These are phyloP conservation scores for Kodamaea leandrae DNA, from an alignment of 805 yeast species.

Conservation along the genomic window DNA sequence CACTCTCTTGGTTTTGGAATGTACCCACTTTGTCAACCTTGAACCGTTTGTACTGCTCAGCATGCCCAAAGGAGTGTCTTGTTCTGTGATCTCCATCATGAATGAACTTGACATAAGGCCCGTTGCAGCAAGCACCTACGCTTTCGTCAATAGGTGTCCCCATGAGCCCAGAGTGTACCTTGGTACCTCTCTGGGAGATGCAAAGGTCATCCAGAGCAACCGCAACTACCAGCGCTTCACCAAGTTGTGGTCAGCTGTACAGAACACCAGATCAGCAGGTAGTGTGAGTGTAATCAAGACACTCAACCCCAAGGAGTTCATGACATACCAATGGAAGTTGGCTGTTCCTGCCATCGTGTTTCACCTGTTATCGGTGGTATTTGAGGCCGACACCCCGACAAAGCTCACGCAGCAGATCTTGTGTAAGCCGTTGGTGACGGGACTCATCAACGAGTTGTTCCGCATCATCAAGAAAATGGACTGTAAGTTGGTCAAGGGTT, in stretches of 20 bases:
- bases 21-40: constrained; percentile 67
- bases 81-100: constrained; percentile 48
- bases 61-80: constrained; percentile 30
- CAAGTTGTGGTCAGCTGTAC: constrained; percentile 28
- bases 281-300: constrained; percentile 49
- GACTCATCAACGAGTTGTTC: constrained; percentile 71
- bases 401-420: constrained; percentile 62
- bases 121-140: constrained; percentile 23
- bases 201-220: constrained; percentile 14
- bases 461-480: constrained; percentile 76
- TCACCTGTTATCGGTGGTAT: constrained; percentile 69
- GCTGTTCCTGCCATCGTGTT: constrained; percentile 77
- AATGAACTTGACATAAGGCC: constrained; percentile 57
- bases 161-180: constrained; percentile 46
- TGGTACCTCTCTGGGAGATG: constrained; percentile 24
- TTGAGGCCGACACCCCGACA: constrained; percentile 67
- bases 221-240: constrained; percentile 21
- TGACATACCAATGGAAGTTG: constrained; percentile 79
- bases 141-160: constrained; percentile 32
- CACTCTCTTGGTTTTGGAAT: constrained; percentile 62
- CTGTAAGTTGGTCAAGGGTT: constrained; percentile 65
- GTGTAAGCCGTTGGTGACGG: constrained; percentile 82
- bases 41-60: constrained; percentile 63
- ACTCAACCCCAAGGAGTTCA: constrained; percentile 52
- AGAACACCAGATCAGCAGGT: constrained; percentile 18